Conservation (phyloP, 192 early-diverging fungal species). For the Chytriomyces confervae region DNA sequence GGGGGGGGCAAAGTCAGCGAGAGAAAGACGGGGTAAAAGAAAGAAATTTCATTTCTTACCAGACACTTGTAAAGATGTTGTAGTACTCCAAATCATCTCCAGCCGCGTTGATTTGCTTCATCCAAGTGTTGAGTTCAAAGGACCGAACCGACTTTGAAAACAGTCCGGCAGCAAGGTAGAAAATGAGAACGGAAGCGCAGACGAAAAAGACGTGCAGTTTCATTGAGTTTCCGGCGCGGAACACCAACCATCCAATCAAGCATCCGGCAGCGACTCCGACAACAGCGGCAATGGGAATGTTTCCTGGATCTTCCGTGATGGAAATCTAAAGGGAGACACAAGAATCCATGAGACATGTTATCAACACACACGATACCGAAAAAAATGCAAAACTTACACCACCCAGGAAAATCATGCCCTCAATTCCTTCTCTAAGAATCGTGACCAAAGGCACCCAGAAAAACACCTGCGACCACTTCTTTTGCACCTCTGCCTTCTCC, state of each 20-base stretch:
- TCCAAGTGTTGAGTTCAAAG: slow-evolving; percentile 69
- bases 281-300: slow-evolving; percentile 83
- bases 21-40: neutral
- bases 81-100: slow-evolving; percentile 23
- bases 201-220: slow-evolving; percentile 81
- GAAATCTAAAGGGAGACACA: slow-evolving; percentile 36
- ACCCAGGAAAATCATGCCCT: slow-evolving; percentile 86
- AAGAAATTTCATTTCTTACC: slow-evolving; percentile 33
- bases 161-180: slow-evolving; percentile 81
- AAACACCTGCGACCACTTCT: slow-evolving; percentile 56
- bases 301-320: slow-evolving; percentile 64
- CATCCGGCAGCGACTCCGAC: slow-evolving; percentile 71
- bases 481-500: neutral
- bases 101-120: neutral
- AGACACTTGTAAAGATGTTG: slow-evolving; percentile 15
- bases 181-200: slow-evolving; percentile 69
- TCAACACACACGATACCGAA: slow-evolving; percentile 48
- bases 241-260: slow-evolving; percentile 62
- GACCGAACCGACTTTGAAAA: slow-evolving; percentile 68
- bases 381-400: slow-evolving; percentile 60
- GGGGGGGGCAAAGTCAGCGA: too few relatives aligned
- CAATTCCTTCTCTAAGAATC: slow-evolving; percentile 85
- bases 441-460: slow-evolving; percentile 87
- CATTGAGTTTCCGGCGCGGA: slow-evolving; percentile 63
- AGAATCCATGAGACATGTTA: too few relatives aligned